Conservation (phyloP, 164 flowering plant genomes). For the Litsea cubeba region DNA sequence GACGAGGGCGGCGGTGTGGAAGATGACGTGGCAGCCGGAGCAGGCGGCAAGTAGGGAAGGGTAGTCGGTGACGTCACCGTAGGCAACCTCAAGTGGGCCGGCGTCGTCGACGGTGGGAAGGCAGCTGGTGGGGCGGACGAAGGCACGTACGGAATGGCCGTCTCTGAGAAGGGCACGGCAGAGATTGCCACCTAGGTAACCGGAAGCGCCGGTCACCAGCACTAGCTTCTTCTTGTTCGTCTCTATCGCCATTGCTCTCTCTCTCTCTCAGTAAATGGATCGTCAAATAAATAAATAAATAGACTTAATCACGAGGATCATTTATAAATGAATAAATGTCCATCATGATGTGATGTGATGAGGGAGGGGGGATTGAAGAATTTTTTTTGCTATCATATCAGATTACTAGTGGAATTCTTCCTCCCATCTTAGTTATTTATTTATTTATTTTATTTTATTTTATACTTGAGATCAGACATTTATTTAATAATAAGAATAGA, state of each 20-base stretch:
- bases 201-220: conserved; percentile 90
- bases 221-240: conserved; percentile 13
- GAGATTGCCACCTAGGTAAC: conserved; percentile 75
- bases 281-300: too few relatives aligned
- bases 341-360: too few relatives aligned
- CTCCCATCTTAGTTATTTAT: too few relatives aligned
- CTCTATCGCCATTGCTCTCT: neutral
- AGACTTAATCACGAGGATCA: too few relatives aligned
- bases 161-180: conserved; percentile 50
- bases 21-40: conserved; percentile 63
- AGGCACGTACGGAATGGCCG: conserved; percentile 71
- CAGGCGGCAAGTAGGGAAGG: conserved; percentile 60
- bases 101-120: conserved; percentile 36
- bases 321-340: too few relatives aligned
- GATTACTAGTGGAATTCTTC: too few relatives aligned
- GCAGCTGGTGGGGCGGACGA: conserved; percentile 61
- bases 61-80: conserved; percentile 80
- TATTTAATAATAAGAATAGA: too few relatives aligned
- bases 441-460: too few relatives aligned
- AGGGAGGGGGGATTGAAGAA: too few relatives aligned
- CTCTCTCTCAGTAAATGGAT: too few relatives aligned
- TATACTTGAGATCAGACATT: too few relatives aligned
- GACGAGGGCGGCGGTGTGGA: conserved; percentile 87
- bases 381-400: too few relatives aligned
- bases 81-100: conserved; percentile 44